These are phyloP conservation scores for Phytopythium aichiense DNA, from an alignment of 352 stramenopile species.

Conservation along the genomic window DNA sequence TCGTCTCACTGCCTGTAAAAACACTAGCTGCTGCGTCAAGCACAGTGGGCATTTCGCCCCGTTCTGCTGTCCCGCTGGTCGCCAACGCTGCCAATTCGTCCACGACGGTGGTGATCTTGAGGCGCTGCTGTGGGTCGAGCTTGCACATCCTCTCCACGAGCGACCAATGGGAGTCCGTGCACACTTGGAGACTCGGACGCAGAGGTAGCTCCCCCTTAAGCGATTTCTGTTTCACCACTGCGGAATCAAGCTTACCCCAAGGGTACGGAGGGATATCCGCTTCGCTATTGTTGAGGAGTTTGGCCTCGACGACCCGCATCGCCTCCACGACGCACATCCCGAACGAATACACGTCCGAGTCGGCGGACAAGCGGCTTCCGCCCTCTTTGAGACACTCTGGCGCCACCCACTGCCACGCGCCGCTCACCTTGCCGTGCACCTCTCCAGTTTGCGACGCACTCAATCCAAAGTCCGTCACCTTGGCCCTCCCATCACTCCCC, in stretches of 20 bases:
- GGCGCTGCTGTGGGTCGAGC: neutral
- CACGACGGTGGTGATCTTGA: neutral
- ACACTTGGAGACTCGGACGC: neutral
- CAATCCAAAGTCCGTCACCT: constrained; percentile 26
- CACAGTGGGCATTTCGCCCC: neutral
- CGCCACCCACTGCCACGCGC: constrained; percentile 16
- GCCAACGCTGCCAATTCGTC: neutral
- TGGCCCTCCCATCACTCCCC: constrained; percentile 21
- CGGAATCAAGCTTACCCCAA: neutral
- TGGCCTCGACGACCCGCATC: neutral
- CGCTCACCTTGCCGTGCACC: neutral
- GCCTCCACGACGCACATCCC: constrained; percentile 17
- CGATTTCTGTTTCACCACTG: neutral
- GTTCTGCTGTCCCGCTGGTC: neutral
- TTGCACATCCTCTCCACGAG: neutral
- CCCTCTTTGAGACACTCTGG: constrained; percentile 9
- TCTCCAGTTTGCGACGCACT: neutral
- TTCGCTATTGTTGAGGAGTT: neutral
- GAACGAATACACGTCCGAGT: constrained; percentile 17
- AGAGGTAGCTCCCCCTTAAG: neutral
- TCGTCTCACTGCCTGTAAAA: neutral
- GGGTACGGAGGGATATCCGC: neutral
- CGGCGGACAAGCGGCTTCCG: constrained; percentile 3
- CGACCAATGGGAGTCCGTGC: neutral
- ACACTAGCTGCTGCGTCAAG: neutral